Conservation (phyloP, 2,329 filamentous ascomycete species). For the Plectosphaerella cucumerina region DNA sequence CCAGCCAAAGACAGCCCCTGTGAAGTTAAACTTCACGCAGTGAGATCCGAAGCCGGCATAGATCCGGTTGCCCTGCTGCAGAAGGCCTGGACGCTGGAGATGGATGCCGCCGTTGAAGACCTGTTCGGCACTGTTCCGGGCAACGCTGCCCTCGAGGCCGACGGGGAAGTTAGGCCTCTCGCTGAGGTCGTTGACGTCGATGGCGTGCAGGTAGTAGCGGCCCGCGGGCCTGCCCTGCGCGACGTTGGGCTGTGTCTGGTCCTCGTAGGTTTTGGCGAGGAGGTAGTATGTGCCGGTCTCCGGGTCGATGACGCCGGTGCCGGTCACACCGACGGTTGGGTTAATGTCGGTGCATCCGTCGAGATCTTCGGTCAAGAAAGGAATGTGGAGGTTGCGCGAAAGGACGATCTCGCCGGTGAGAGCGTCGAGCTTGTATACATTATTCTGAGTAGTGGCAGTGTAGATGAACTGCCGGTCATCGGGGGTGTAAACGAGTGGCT, state of each 20-base stretch:
- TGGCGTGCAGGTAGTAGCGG: slow-evolving; percentile 31
- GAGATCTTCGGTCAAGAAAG: slow-evolving; percentile 44
- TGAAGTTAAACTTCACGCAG: slow-evolving; percentile 54
- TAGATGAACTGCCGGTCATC: slow-evolving; percentile 48
- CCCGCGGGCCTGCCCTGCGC: slow-evolving; percentile 28
- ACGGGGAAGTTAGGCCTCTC: slow-evolving; percentile 41
- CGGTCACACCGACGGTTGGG: slow-evolving; percentile 40
- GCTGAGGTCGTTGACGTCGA: slow-evolving; percentile 31
- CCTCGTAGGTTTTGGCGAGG: slow-evolving; percentile 36
- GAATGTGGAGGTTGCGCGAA: slow-evolving; percentile 41
- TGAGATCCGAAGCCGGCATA: slow-evolving; percentile 52
- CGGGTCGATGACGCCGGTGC: slow-evolving; percentile 42
- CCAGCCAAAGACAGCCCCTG: slow-evolving; percentile 46
- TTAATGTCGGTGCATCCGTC: slow-evolving; percentile 44
- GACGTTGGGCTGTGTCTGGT: slow-evolving; percentile 22
- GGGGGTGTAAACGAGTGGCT: slow-evolving; percentile 47
- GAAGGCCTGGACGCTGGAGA: slow-evolving; percentile 45
- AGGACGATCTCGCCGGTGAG: slow-evolving; percentile 48
- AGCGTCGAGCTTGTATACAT: slow-evolving; percentile 51
- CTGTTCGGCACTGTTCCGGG: slow-evolving; percentile 41
- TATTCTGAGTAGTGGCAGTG: slow-evolving; percentile 54
- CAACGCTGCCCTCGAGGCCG: slow-evolving; percentile 38
- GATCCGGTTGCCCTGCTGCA: slow-evolving; percentile 39
- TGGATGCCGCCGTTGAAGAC: slow-evolving; percentile 49
- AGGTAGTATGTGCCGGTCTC: slow-evolving; percentile 38